Evolutionary conservation across 2,329 filamentous ascomycete genomes (phyloP).

Genomic region (Colletotrichum sp.): DNA sequence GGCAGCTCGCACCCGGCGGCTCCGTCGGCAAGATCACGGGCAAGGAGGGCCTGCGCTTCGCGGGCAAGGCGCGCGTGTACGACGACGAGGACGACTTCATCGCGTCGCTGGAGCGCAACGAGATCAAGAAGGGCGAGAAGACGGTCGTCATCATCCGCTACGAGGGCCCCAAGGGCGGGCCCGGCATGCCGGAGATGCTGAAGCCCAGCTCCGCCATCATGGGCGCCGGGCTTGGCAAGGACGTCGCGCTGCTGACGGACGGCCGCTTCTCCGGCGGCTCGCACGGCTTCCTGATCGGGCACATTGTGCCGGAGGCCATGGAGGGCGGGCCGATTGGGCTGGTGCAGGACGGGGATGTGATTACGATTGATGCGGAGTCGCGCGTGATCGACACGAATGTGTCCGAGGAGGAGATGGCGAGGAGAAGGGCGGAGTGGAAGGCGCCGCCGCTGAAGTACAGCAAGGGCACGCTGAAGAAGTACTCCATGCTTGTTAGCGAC

Average conservation of each 20-base stretch:
- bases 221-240: constrained; percentile 82
- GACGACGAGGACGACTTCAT: constrained; percentile 85
- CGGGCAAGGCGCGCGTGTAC: constrained; percentile 81
- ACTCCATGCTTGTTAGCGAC: constrained; percentile 64
- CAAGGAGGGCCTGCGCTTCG: constrained; percentile 87
- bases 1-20: constrained; percentile 84
- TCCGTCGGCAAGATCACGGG: constrained; percentile 94
- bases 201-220: constrained; percentile 94
- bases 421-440: constrained; percentile 65
- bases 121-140: constrained; percentile 85
- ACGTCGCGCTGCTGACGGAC: constrained; percentile 77
- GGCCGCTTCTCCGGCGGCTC: constrained; percentile 80
- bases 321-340: constrained; percentile 86
- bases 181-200: constrained; percentile 94
- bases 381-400: constrained; percentile 72
- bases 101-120: constrained; percentile 74
- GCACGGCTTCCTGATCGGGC: constrained; percentile 87
- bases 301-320: constrained; percentile 87
- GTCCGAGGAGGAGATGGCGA: constrained; percentile 66
- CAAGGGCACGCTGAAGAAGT: constrained; percentile 74
- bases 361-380: constrained; percentile 83
- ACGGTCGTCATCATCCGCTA: constrained; percentile 91
- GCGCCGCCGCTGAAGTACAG: constrained; percentile 62
- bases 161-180: constrained; percentile 91
- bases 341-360: constrained; percentile 79